Conservation (phyloP, 768 basidiomycete genomes). For the Trichaptum fuscoviolaceum region DNA sequence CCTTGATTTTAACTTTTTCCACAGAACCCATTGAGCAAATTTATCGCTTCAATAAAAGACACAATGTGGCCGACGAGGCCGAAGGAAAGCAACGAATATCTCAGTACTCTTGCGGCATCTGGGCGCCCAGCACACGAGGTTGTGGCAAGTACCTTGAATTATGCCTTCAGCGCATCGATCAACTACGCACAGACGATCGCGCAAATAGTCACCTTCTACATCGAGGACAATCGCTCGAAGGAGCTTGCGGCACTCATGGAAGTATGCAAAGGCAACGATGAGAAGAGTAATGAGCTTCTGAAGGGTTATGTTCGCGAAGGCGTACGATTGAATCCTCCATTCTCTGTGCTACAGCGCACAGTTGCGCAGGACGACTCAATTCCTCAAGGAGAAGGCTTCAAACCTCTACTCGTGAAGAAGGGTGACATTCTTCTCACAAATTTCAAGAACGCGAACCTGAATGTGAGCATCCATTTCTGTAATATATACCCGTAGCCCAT, state of each 20-base stretch:
- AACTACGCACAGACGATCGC: constrained; percentile 41
- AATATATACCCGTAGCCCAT: background rate
- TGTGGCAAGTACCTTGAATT: constrained; percentile 39
- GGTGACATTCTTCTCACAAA: constrained; percentile 37
- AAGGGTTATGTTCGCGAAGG: background rate
- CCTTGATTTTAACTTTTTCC: background rate
- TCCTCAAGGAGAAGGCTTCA: constrained; percentile 29
- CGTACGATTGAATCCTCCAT: background rate
- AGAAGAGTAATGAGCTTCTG: constrained; percentile 2
- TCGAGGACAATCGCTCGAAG: constrained; percentile 31
- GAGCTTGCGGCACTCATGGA: constrained; percentile 32
- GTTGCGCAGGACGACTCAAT: constrained; percentile 29
- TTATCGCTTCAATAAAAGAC: constrained; percentile 22
- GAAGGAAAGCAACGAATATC: constrained; percentile 35
- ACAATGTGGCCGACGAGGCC: constrained; percentile 25
- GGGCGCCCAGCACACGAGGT: constrained; percentile 36
- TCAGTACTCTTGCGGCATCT: constrained; percentile 30
- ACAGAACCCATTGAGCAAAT: constrained; percentile 25
- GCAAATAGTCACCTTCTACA: constrained; percentile 50
- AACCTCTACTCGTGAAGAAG: constrained; percentile 31
- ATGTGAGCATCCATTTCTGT: constrained; percentile 20
- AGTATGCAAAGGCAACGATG: background rate
- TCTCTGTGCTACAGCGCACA: constrained; percentile 35
- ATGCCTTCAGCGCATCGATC: constrained; percentile 42
- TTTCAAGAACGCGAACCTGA: constrained; percentile 39